Evolutionary conservation across 2,329 filamentous ascomycete genomes (phyloP).

Genomic region (Botrytis fragariae): DNA sequence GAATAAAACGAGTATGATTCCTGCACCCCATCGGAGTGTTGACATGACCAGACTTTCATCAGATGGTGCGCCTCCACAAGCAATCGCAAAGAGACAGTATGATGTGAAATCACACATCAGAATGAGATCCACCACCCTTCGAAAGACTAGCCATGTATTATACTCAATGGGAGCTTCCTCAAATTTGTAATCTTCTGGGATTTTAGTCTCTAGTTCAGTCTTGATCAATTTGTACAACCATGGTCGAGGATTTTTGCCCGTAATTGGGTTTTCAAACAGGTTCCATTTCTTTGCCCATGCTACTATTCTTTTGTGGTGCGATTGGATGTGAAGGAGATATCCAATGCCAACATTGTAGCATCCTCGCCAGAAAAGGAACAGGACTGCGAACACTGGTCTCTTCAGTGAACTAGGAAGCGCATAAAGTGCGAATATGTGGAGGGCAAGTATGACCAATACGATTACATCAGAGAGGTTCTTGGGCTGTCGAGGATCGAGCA

Average conservation of each 20-base stretch:
- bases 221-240: constrained; percentile 82
- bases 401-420: constrained; percentile 66
- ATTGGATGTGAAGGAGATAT: constrained; percentile 83
- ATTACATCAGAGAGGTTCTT: constrained; percentile 88
- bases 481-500: constrained; percentile 88
- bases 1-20: constrained; percentile 79
- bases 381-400: constrained; percentile 72
- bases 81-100: constrained; percentile 92
- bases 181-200: constrained; percentile 89
- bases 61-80: constrained; percentile 73
- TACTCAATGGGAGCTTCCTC: constrained; percentile 94
- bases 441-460: constrained; percentile 74
- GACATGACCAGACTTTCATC: constrained; percentile 70
- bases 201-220: constrained; percentile 89
- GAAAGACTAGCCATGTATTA: constrained; percentile 98
- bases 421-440: constrained; percentile 73
- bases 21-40: constrained; percentile 71
- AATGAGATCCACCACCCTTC: constrained; percentile 91
- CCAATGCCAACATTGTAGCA: constrained; percentile 95
- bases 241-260: constrained; percentile 79
- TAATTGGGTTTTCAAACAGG: constrained; percentile 79
- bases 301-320: constrained; percentile 80
- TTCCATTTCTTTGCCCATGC: constrained; percentile 82
- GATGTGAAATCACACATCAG: constrained; percentile 98
- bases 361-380: constrained; percentile 90